These are phyloP conservation scores for Rhizophagus sp. DNA, from an alignment of 192 early-diverging fungal species.

Conservation along the genomic window DNA sequence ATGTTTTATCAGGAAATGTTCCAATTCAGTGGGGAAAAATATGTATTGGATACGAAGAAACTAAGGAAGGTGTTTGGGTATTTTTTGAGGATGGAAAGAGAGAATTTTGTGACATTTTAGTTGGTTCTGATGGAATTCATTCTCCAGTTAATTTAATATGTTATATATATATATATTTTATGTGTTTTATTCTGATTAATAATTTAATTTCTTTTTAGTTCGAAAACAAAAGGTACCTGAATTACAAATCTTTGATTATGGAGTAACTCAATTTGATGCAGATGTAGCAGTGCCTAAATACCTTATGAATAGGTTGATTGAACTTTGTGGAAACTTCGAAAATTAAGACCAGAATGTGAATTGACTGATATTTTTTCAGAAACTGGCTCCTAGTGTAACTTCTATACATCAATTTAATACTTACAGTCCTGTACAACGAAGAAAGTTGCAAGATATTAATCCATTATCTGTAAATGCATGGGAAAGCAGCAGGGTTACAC, in stretches of 20 bases:
- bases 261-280: neutral
- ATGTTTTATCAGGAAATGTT: neutral
- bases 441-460: no score
- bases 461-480: no score
- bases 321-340: neutral
- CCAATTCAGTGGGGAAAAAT: no score
- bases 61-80: neutral
- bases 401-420: no score
- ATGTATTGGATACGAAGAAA: constrained; percentile 3
- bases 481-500: no score
- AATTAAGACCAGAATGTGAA: no score
- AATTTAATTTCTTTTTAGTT: neutral
- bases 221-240: constrained; percentile 4
- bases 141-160: neutral
- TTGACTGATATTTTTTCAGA: no score
- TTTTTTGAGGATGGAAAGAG: neutral
- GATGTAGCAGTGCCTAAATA: neutral
- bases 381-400: no score
- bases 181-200: neutral
- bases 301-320: neutral
- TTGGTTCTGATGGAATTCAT: constrained; percentile 10
- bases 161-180: neutral
- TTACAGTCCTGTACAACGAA: no score
- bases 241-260: neutral
- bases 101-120: constrained; percentile 3